Base-by-base conservation (phyloP, 345 rosid species). In the Pugionium dolabratum region DNA sequence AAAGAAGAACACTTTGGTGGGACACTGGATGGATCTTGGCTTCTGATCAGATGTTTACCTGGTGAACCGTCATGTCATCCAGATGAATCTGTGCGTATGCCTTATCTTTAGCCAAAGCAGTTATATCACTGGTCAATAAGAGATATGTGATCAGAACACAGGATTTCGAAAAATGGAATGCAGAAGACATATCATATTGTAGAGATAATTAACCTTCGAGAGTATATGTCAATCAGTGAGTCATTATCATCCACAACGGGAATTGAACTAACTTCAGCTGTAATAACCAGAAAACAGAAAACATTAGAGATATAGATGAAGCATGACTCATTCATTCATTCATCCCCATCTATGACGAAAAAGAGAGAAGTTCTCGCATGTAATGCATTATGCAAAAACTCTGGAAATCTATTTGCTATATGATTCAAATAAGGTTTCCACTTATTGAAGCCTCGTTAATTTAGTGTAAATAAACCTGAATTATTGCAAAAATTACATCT, bases 251-350 rank as follows among this genome's bases (percentile, higher is more conserved):
- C 89, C 51, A 90, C 97, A 44, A 90, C 79, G 0, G 95, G 99
- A 77, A 95, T 81, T 4, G 99, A 91, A 81, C 97, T 95, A 47
- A 95, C 94, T 69, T 82, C 80, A 61, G 95, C 99, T 95, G 88
- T 75, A 79, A 65, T 50, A 28, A 34, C 29, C 47, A 74, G 35
- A 41, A 45, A 55, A 51, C 42, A 69, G 27, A 26, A 62, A 39
- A 61, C 44, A 35, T 46, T 55, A 65, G 58, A 64, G 42, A 67
- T 47, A 44, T 45, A 30, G 9, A 42, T 41, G 58, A 46, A 64
- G 4, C 66, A 39, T 0, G 4, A 58, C 33, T 32, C 34, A 18
- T 18, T 18, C 18, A 25, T 36, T 44, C 51, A 8, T 45, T 18
- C 61, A 50, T 51, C 25, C 65, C 39, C 45, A 42, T 11, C 9